phyloP scores from a whole-genome alignment of 768 basidiomycete species.

The Psilocybe cubensis region DNA sequence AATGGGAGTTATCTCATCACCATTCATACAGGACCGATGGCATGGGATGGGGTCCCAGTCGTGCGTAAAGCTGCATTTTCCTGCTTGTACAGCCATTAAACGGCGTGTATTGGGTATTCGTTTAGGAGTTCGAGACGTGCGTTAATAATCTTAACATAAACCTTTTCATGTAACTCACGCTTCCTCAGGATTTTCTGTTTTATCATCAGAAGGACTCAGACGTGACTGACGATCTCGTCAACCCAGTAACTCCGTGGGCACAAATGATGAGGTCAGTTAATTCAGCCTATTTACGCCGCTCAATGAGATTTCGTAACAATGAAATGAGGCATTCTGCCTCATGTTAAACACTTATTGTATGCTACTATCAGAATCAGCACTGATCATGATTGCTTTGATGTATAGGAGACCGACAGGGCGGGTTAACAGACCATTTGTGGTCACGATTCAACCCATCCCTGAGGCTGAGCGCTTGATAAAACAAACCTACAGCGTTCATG shows the following conservation, averaged over 20 bases:
- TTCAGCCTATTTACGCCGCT: slow-evolving; percentile 13
- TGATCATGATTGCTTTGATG: not conserved
- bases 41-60: slow-evolving; percentile 86
- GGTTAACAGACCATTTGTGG: slow-evolving; percentile 34
- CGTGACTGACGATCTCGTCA: slow-evolving; percentile 53
- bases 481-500: slow-evolving; percentile 84
- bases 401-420: slow-evolving; percentile 28
- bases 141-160: slow-evolving; percentile 20
- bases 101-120: slow-evolving; percentile 14
- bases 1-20: not conserved
- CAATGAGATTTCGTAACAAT: slow-evolving; percentile 16
- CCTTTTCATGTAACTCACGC: slow-evolving; percentile 24
- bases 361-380: slow-evolving; percentile 7
- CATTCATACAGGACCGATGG: slow-evolving; percentile 48
- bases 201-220: slow-evolving; percentile 83
- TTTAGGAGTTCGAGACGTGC: slow-evolving; percentile 56
- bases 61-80: slow-evolving; percentile 47
- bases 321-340: slow-evolving; percentile 14
- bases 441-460: slow-evolving; percentile 40
- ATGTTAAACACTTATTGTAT: slow-evolving; percentile 9
- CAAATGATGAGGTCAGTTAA: slow-evolving; percentile 64
- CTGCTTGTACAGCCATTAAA: slow-evolving; percentile 10
- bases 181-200: slow-evolving; percentile 74
- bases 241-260: slow-evolving; percentile 74
- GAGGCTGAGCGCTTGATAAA: slow-evolving; percentile 75